Conservation (phyloP, 352 stramenopile species). For the Thalassiosira tumida region DNA sequence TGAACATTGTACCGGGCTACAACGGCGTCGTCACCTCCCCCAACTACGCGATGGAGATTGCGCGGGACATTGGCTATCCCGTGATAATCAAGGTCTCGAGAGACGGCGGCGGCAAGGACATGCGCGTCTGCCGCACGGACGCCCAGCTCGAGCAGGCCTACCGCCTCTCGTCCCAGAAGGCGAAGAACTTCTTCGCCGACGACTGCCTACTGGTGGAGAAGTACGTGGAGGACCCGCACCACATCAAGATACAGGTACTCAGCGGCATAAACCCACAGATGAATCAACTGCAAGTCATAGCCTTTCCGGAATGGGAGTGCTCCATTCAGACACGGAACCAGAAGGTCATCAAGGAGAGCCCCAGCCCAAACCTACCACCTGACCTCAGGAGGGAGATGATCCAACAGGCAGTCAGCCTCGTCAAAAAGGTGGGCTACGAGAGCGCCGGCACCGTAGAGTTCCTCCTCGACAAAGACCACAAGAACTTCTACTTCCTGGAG, state of each 20-base stretch:
- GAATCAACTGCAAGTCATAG: conserved; percentile 98
- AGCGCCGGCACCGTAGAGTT: conserved; percentile 99
- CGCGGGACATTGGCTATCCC: conserved; percentile 97
- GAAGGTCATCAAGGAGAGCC: conserved; percentile 99
- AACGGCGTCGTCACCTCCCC: conserved; percentile 95
- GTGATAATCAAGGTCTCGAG: conserved; percentile 99
- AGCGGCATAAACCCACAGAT: too few relatives aligned
- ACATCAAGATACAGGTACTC: conserved; percentile 99
- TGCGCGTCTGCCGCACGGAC: conserved; percentile 94
- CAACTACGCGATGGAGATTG: conserved; percentile 94
- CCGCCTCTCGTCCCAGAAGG: conserved; percentile 97
- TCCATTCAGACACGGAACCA: conserved; percentile 99
- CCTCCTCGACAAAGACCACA: conserved; percentile 96
- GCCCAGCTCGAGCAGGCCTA: conserved; percentile 95
- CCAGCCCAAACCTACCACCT: conserved; percentile 94
- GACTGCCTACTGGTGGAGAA: conserved; percentile 99
- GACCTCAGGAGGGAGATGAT: conserved; percentile 98
- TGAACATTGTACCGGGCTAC: conserved; percentile 96
- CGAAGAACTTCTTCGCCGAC: too few relatives aligned
- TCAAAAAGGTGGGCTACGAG: conserved; percentile 98
- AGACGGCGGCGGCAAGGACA: conserved; percentile 99
- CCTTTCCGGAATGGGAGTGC: conserved; percentile 99
- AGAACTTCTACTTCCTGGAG: conserved; percentile 99
- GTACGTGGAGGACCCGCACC: conserved; percentile 95
- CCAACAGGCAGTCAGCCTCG: conserved; percentile 96